Percentiles rank a stretch among this genome's conserved stretches.
phyloP scores from a whole-genome alignment of 768 basidiomycete genomes.

The Pisolithus tinctorius region DNA sequence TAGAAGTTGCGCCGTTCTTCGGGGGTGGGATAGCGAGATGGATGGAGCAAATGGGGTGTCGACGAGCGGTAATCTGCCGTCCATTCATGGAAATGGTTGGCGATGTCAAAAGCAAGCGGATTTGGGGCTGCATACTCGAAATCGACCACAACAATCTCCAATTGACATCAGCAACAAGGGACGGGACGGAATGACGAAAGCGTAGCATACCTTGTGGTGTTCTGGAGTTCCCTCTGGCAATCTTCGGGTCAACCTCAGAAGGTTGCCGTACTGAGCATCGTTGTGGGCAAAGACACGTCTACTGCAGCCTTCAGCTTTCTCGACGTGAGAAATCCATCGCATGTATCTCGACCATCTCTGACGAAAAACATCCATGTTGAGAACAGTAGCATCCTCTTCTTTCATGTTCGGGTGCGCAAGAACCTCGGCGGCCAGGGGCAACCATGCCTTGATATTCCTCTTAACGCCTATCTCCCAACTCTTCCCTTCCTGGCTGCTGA shows the following conservation, averaged over 20 bases:
- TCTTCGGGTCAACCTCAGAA: conserved; percentile 58
- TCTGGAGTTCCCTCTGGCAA: conserved; percentile 52
- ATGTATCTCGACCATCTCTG: conserved; percentile 63
- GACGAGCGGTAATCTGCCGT: conserved; percentile 79
- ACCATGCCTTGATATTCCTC: conserved; percentile 68
- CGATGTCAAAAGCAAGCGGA: conserved; percentile 91
- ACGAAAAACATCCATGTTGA: conserved; percentile 62
- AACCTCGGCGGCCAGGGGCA: conserved; percentile 66
- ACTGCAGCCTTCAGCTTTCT: conserved; percentile 53
- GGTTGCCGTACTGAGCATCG: conserved; percentile 93
- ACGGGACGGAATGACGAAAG: neutral
- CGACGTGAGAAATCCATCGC: conserved; percentile 58
- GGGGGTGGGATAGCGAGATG: conserved; percentile 61
- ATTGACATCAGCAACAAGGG: conserved; percentile 9
- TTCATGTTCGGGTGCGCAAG: conserved; percentile 52
- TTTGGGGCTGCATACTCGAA: conserved; percentile 96
- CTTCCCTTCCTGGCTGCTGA: conserved; percentile 35
- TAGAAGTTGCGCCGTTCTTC: conserved; percentile 82
- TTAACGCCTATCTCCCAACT: conserved; percentile 54
- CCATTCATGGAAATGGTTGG: conserved; percentile 98
- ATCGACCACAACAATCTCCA: conserved; percentile 88
- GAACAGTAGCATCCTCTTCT: conserved; percentile 37
- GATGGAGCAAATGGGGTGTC: conserved; percentile 60
- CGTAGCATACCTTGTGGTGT: conserved; percentile 62
- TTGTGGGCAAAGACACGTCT: conserved; percentile 83